Percentiles rank a stretch among this genome's conserved stretches.
These are phyloP conservation scores for Syncephalis fuscata DNA, from an alignment of 371 early-diverging fungal species.

Conservation along the genomic window DNA sequence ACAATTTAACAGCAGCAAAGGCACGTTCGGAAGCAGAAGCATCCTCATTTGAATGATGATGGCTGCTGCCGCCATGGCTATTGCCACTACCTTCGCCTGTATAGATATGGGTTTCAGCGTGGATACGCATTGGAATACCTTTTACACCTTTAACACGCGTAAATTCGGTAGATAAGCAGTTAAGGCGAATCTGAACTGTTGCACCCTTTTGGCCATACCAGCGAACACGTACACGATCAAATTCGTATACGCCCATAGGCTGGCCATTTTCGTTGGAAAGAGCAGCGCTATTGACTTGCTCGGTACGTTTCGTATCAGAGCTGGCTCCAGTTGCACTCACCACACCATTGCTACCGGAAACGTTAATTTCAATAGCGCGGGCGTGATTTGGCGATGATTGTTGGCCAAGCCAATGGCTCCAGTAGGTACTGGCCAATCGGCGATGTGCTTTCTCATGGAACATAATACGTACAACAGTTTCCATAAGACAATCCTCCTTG, in stretches of 20 bases:
- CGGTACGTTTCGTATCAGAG: neutral
- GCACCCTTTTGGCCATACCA: slow-evolving; percentile 56
- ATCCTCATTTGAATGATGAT: slow-evolving; percentile 7
- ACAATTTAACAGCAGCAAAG: slow-evolving; percentile 51
- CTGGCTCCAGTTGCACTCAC: neutral
- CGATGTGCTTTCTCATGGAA: slow-evolving; percentile 67
- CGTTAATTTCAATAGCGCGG: slow-evolving; percentile 35
- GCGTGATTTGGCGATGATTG: slow-evolving; percentile 40
- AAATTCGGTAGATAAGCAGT: slow-evolving; percentile 70
- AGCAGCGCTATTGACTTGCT: slow-evolving; percentile 25
- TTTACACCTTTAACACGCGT: slow-evolving; percentile 72
- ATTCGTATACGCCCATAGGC: slow-evolving; percentile 2
- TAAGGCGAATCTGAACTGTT: slow-evolving; percentile 51
- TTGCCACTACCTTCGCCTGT: neutral
- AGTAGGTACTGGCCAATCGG: slow-evolving; percentile 41
- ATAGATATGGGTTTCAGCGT: slow-evolving; percentile 22
- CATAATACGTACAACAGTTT: slow-evolving; percentile 39
- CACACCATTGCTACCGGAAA: slow-evolving; percentile 14
- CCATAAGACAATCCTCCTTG: slow-evolving; percentile 21
- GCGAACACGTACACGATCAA: slow-evolving; percentile 57
- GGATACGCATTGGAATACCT: slow-evolving; percentile 57
- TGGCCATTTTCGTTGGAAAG: slow-evolving; percentile 12
- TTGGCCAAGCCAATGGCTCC: slow-evolving; percentile 62
- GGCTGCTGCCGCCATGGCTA: neutral
- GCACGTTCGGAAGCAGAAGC: slow-evolving; percentile 27